Evolutionary conservation across 345 rosid genomes (phyloP).

Genomic region (Syzygium jambos): DNA sequence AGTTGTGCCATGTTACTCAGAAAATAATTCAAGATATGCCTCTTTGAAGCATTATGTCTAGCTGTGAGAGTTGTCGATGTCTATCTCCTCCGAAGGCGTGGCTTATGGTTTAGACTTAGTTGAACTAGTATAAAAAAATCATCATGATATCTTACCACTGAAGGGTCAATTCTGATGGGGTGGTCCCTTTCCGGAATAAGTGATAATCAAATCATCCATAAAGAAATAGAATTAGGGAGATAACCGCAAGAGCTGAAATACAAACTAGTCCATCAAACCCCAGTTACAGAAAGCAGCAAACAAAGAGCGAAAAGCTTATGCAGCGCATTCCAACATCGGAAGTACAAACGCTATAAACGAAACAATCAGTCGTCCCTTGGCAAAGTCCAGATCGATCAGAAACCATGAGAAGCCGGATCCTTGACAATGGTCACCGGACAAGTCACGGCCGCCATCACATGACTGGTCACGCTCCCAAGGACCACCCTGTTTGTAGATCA

Average conservation of each 20-base stretch:
- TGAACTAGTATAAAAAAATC: background rate
- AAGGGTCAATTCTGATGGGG: background rate
- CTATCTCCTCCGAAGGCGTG: background rate
- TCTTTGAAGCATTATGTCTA: background rate
- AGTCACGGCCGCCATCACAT: constrained; percentile 35
- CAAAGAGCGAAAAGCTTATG: constrained; percentile 18
- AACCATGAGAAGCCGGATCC: constrained; percentile 9
- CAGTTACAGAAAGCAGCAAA: constrained; percentile 7
- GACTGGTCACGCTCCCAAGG: constrained; percentile 49
- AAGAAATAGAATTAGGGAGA: background rate
- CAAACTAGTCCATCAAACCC: background rate
- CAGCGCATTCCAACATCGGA: background rate
- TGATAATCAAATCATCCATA: background rate
- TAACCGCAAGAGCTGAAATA: background rate
- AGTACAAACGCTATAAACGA: background rate
- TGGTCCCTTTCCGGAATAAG: background rate
- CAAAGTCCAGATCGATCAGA: background rate
- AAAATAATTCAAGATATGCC: background rate
- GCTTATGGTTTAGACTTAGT: background rate
- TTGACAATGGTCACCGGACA: constrained; percentile 59
- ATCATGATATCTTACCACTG: background rate
- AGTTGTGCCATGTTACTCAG: background rate
- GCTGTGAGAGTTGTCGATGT: background rate
- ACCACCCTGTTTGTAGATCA: constrained; percentile 30
- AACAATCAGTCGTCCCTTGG: background rate